Base-by-base conservation (phyloP, 768 basidiomycete genomes). In the Sporobolomyces phaffii region DNA sequence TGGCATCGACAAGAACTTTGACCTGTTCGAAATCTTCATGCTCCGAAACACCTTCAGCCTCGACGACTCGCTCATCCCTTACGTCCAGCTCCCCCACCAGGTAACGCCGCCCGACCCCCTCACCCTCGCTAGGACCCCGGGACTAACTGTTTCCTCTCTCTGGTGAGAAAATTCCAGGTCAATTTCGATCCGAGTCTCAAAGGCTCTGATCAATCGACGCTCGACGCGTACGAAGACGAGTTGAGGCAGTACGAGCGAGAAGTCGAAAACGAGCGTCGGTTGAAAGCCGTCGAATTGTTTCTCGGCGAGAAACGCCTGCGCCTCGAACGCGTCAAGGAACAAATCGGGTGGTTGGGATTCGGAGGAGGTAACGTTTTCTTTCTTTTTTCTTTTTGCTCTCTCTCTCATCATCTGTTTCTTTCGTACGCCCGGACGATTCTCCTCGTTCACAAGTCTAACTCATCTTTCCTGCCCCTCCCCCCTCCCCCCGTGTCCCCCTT, bases 11-110 rank as follows among this genome's bases (percentile, higher is more conserved):
- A 62, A 70, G 24, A 56, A 60, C 24, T 75, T 75, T 43, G 74
- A 75, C 58, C 60, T 73, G 48, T 73, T 66, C 36, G 74, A 75
- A 51, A 63, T 70, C 51, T 75, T 51, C 34, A 60, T 75, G 28
- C 58, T 73, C 20, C 62, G 74, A 26, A 75, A 75, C 64, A 72
- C 66, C 28, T 75, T 75, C 62, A 48, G 34, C 5, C 31, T 73
- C 29, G 26, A 31, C 7, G 31, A 53, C 22, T 48, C 63, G 6
- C 53, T 73, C 20, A 57, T 75, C 10, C 74, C 74, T 1, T 73
- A 66, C 62, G 17, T 75, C 17, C 33, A 33, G 4, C 69, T 75
- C 18, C 59, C 65, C 0, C 74, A 75, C 29, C 74, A 75, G 26
- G 70, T 66, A 3, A 36, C 64, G 44, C 47, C 29, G 5, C 33